Evolutionary conservation across 805 yeast species (phyloP).

Genomic region (Wickerhamiella siamensis): DNA sequence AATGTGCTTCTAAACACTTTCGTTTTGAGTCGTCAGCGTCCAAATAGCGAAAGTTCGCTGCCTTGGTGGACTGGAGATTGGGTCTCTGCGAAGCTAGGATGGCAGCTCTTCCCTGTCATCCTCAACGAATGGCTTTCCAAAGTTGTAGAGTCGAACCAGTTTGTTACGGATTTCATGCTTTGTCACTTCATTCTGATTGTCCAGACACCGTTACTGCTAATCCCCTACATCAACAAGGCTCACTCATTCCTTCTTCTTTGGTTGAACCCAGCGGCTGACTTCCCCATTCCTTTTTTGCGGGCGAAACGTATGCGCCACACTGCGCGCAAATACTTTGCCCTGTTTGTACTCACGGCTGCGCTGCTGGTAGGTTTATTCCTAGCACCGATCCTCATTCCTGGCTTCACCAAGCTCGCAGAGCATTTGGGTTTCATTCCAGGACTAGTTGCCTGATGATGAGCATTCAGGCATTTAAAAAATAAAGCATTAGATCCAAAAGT

Average conservation of each 20-base stretch:
- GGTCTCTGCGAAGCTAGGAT: constrained; percentile 60
- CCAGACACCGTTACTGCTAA: constrained; percentile 64
- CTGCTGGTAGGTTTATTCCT: constrained; percentile 3
- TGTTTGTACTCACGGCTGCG: constrained; percentile 2
- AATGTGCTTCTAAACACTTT: constrained; percentile 37
- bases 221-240: constrained; percentile 79
- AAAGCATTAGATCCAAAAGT: not conserved
- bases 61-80: constrained; percentile 47
- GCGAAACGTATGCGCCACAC: constrained; percentile 46
- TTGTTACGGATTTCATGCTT: constrained; percentile 78
- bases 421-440: not conserved
- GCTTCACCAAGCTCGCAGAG: not conserved
- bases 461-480: not conserved
- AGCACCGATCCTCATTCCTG: constrained; percentile 5
- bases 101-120: constrained; percentile 67
- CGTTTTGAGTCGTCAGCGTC: constrained; percentile 45
- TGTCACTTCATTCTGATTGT: constrained; percentile 69
- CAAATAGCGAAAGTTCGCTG: constrained; percentile 40
- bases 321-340: constrained; percentile 8
- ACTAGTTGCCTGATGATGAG: not conserved
- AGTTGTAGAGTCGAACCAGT: constrained; percentile 71
- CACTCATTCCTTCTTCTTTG: constrained; percentile 90
- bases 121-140: constrained; percentile 76
- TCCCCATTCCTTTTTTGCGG: constrained; percentile 72
- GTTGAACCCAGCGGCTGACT: constrained; percentile 78